Percentiles rank a stretch among this genome's conserved stretches.
These are phyloP conservation scores for Coniosporium tulheliwenetii DNA, from an alignment of 2,329 filamentous ascomycete genomes.

Conservation along the genomic window DNA sequence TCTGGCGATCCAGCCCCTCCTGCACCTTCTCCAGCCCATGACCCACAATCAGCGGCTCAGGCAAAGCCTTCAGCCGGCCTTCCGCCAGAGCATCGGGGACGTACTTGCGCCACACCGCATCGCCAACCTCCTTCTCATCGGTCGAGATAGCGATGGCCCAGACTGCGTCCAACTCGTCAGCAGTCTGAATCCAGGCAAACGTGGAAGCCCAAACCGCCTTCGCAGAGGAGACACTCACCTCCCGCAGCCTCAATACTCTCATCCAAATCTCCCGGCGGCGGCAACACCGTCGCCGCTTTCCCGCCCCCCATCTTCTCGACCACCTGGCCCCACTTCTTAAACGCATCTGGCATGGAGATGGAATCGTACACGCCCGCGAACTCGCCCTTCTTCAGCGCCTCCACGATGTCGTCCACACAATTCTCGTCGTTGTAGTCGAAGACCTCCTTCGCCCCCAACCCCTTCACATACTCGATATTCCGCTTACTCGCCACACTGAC, in stretches of 20 bases:
- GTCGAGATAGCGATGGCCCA: slow-evolving; percentile 6
- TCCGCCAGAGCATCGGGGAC: slow-evolving; percentile 14
- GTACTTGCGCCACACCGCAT: slow-evolving; percentile 16
- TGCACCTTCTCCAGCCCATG: slow-evolving; percentile 22
- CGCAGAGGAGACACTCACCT: background rate
- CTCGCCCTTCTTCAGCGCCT: slow-evolving; percentile 22
- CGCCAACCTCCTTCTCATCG: slow-evolving; percentile 10
- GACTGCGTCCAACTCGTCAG: background rate
- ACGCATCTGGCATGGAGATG: slow-evolving; percentile 8
- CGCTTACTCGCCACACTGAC: slow-evolving; percentile 14
- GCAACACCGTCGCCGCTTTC: slow-evolving; percentile 1
- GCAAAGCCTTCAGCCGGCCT: slow-evolving; percentile 14
- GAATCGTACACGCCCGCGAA: slow-evolving; percentile 27
- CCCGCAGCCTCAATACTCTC: background rate
- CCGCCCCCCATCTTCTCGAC: background rate
- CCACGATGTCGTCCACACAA: slow-evolving; percentile 22
- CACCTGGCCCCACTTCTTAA: slow-evolving; percentile 1
- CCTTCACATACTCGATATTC: slow-evolving; percentile 16
- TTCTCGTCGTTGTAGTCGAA: slow-evolving; percentile 17
- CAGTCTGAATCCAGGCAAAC: background rate
- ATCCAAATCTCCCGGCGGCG: background rate
- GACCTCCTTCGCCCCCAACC: slow-evolving; percentile 13
- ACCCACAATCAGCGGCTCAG: slow-evolving; percentile 20
- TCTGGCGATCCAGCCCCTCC: slow-evolving; percentile 18
- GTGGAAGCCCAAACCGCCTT: background rate